Evolutionary conservation across 2,329 filamentous ascomycete genomes (phyloP), one percentile per base, ranked within the genome.

Genomic region (Celoporthe dispersa): DNA sequence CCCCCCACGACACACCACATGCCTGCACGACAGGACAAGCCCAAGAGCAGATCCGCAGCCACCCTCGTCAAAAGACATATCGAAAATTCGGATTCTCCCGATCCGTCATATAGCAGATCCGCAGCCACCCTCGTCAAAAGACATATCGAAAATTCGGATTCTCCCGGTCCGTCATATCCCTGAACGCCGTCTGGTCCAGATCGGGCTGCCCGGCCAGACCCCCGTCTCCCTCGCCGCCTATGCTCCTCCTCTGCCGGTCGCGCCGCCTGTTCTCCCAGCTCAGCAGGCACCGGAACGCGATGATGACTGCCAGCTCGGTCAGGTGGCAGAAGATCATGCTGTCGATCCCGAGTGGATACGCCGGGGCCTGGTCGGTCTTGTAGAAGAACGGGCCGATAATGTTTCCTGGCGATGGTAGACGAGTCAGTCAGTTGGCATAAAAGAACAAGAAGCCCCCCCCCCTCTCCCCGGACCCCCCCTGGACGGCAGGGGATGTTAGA

Each of bases 301-400:
- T 73, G 48, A 86, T 82, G 2, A 84, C 78, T 1, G 83, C 53
- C 1, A 88, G 82, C 64, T 87, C 80, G 28, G 86, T 74, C 0
- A 81, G 82, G 75, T 89, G 90, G 77, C 87, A 90, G 5, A 86
- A 85, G 67, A 91, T 82, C 73, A 90, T 88, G 2, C 86, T 87
- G 8, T 85, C 81, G 73, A 91, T 90, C 0, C 88, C 89, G 51
- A 86, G 88, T 59, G 85, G 83, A 76, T 91, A 92, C 1, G 83
- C 79, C 0, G 90, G 90, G 0, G 83, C 82, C 75, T 92, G 87
- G 59, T 78, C 79, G n/a, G 81, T 79, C 22, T 87, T 79, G 79
- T 90, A 90, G 2, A 89, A 82, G 75, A 90, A 87, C 0, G 88
- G 87, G 0, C 86, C 88, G 48, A 88, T 84, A 9, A 88, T 86